These are phyloP conservation scores for Ceratocystis colombiana DNA, from an alignment of 2,329 filamentous ascomycete species.

Conservation along the genomic window DNA sequence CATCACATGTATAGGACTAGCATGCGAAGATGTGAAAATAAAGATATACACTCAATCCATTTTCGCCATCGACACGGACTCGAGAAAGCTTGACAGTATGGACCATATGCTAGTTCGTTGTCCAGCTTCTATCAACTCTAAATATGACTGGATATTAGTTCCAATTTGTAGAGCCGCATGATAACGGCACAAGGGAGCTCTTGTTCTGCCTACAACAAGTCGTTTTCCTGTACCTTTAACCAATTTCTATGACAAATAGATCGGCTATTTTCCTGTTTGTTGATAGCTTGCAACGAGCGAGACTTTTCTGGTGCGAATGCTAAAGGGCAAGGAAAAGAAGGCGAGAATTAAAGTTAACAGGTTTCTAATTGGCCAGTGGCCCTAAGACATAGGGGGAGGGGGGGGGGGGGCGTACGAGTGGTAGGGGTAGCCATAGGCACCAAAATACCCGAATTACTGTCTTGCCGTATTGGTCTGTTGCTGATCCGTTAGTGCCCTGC, in stretches of 20 bases:
- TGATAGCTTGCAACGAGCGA: neutral
- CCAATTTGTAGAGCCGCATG: neutral
- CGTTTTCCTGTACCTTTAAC: neutral
- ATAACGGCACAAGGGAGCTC: neutral
- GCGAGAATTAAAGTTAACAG: neutral
- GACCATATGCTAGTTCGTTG: no score
- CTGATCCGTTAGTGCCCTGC: neutral
- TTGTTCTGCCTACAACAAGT: neutral
- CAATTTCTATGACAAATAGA: conserved; percentile 8
- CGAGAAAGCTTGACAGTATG: no score
- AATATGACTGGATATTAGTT: neutral
- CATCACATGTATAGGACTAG: no score
- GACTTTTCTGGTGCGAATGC: neutral
- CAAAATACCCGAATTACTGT: neutral
- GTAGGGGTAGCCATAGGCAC: neutral
- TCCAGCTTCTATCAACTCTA: no score
- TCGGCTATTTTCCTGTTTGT: neutral
- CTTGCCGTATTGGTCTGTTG: neutral
- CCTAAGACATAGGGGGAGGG: neutral
- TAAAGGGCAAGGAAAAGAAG: neutral
- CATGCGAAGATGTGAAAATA: no score
- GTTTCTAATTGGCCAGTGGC: neutral
- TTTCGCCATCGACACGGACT: no score
- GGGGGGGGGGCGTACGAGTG: neutral
- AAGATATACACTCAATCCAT: no score